phyloP scores from a whole-genome alignment of 176 grass and related monocot species.

The Coix lacrymajobi region DNA sequence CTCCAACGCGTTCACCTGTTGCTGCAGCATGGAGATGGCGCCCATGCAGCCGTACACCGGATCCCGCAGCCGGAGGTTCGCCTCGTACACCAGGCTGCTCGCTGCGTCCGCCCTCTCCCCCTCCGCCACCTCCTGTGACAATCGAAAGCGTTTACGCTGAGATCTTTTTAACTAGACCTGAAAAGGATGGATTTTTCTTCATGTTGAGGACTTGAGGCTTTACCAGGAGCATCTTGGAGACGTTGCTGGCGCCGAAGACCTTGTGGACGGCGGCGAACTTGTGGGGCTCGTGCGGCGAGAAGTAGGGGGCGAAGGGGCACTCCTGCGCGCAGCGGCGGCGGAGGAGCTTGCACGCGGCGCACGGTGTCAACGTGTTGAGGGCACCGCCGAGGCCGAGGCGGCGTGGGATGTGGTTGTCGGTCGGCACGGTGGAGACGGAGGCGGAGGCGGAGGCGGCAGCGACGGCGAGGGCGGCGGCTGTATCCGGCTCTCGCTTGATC shows the following conservation, averaged over 20 bases:
- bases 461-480: not conserved
- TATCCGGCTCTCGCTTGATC: slow-evolving; percentile 71
- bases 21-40: slow-evolving; percentile 68
- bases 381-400: slow-evolving; percentile 26
- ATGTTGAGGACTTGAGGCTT: not conserved
- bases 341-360: slow-evolving; percentile 94
- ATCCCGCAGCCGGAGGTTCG: slow-evolving; percentile 71
- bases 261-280: slow-evolving; percentile 91
- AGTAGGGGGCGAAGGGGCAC: slow-evolving; percentile 93
- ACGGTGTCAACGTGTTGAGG: slow-evolving; percentile 66
- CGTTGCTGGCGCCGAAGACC: slow-evolving; percentile 94
- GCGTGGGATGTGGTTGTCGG: slow-evolving; percentile 12
- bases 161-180: not conserved
- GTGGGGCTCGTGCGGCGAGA: slow-evolving; percentile 86
- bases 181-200: not conserved
- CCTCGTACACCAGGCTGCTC: slow-evolving; percentile 95
- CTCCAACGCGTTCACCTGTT: slow-evolving; percentile 70
- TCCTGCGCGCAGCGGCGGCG: slow-evolving; percentile 80
- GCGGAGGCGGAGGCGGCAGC: not conserved
- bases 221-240: slow-evolving; percentile 98
- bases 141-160: slow-evolving; percentile 15
- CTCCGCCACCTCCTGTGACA: slow-evolving; percentile 73
- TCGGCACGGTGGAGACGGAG: not conserved
- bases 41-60: slow-evolving; percentile 96
- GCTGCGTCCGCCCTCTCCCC: slow-evolving; percentile 72